Evolutionary conservation across 2,329 filamentous ascomycete genomes (phyloP).

Genomic region (Cryphonectria carpinicola): DNA sequence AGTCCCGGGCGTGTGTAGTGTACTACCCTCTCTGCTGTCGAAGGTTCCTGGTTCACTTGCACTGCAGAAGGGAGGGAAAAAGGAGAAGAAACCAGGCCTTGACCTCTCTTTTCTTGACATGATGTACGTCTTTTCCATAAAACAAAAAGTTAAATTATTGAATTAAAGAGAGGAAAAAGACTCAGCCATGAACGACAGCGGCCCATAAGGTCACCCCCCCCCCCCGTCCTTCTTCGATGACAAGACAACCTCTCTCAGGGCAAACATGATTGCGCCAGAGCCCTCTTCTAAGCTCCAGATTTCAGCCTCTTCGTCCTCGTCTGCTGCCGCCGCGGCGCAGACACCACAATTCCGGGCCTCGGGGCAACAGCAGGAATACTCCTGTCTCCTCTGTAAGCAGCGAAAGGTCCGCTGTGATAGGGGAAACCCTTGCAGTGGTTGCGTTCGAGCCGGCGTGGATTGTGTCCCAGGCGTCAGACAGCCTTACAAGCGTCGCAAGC

Average conservation of each 20-base stretch:
- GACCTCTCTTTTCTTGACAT: neutral
- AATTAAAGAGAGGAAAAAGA: neutral
- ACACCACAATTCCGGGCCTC: slow-evolving; percentile 9
- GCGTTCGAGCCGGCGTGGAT: slow-evolving; percentile 41
- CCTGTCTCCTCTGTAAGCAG: slow-evolving; percentile 57
- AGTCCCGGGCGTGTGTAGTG: neutral
- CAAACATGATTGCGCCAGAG: slow-evolving; percentile 10
- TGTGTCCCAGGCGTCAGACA: slow-evolving; percentile 41
- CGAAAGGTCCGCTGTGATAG: slow-evolving; percentile 55
- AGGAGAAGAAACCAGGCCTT: too few species aligned
- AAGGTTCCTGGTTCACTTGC: neutral
- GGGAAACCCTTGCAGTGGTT: slow-evolving; percentile 48
- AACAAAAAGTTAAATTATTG: neutral
- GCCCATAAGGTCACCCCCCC: neutral
- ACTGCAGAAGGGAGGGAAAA: neutral
- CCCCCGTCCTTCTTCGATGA: neutral
- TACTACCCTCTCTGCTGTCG: neutral
- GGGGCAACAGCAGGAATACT: slow-evolving; percentile 36
- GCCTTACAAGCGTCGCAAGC: slow-evolving; percentile 50
- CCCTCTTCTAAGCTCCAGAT: neutral
- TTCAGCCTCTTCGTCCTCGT: neutral
- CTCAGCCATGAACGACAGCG: slow-evolving; percentile 1
- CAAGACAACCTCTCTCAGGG: neutral
- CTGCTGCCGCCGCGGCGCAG: neutral
- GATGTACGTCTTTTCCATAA: neutral